Percentiles rank a stretch among this genome's conserved stretches.
phyloP scores from a whole-genome alignment of 371 early-diverging fungal species.

The Saksenaea vasiformis region DNA sequence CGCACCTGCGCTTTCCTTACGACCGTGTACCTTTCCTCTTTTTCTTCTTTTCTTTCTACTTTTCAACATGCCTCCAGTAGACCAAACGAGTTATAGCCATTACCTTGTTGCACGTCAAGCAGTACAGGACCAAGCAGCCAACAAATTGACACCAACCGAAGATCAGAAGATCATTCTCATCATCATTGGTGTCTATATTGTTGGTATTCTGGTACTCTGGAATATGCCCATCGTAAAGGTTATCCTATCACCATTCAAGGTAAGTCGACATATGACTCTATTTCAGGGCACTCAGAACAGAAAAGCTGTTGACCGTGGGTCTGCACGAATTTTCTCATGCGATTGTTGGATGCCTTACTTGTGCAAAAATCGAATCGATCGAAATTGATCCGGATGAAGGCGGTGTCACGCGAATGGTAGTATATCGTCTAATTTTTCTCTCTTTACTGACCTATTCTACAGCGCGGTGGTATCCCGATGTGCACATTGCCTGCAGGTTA shows the following conservation, averaged over 20 bases:
- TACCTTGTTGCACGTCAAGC: slow-evolving; percentile 48
- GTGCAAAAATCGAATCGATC: slow-evolving; percentile 90
- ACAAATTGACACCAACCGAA: slow-evolving; percentile 60
- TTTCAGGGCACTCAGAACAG: neutral
- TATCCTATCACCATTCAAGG: slow-evolving; percentile 70
- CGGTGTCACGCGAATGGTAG: slow-evolving; percentile 84
- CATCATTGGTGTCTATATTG: slow-evolving; percentile 70
- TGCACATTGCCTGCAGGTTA: slow-evolving; percentile 81
- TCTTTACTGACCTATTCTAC: neutral
- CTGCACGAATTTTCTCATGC: slow-evolving; percentile 88
- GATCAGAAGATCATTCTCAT: slow-evolving; percentile 69
- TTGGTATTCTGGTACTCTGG: slow-evolving; percentile 82
- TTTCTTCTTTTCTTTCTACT: neutral
- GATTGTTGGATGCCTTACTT: slow-evolving; percentile 79
- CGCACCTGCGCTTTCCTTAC: neutral
- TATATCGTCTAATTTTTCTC: slow-evolving; percentile 3
- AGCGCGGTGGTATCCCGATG: slow-evolving; percentile 74
- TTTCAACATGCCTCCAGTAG: slow-evolving; percentile 30
- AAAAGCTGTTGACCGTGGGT: slow-evolving; percentile 74
- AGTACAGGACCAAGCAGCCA: slow-evolving; percentile 28
- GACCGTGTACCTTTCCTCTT: neutral
- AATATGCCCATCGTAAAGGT: slow-evolving; percentile 81
- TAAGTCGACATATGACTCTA: neutral
- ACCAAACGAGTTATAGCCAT: slow-evolving; percentile 32
- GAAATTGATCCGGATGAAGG: slow-evolving; percentile 92